A percentile compares a stretch with the other conserved stretches of the same genome.
phyloP scores from a whole-genome alignment of 352 stramenopile genomes.

The Pythium folliculosum region DNA sequence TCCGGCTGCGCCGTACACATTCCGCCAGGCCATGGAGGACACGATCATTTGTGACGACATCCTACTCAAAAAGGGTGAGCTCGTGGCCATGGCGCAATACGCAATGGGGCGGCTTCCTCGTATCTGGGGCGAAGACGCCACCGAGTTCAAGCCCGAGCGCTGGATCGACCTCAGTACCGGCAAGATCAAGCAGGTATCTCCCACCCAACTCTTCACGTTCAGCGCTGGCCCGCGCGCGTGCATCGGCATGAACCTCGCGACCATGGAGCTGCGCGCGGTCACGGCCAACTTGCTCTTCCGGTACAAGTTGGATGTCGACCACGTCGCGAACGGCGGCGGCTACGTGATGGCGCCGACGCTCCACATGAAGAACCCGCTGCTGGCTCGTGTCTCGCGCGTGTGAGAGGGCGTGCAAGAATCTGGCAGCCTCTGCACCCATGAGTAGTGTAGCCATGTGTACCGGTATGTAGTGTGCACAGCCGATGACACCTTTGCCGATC shows the following conservation, averaged over 20 bases:
- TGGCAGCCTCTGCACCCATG: neutral
- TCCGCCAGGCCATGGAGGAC: conserved; percentile 54
- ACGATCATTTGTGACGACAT: conserved; percentile 44
- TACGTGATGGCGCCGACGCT: conserved; percentile 18
- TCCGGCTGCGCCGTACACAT: conserved; percentile 55
- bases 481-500: too few species aligned
- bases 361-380: conserved; percentile 25
- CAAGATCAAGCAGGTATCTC: conserved; percentile 20
- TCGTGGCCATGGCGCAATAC: conserved; percentile 33
- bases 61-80: conserved; percentile 26
- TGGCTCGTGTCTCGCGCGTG: conserved; percentile 1
- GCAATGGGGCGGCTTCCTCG: conserved; percentile 31
- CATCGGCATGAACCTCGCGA: conserved; percentile 41
- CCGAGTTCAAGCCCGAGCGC: conserved; percentile 33
- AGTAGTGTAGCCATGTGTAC: neutral
- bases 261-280: conserved; percentile 21
- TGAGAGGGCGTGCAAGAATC: neutral
- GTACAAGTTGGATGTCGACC: conserved; percentile 21
- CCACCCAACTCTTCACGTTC: conserved; percentile 43
- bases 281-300: conserved; percentile 18
- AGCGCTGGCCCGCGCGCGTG: conserved; percentile 46
- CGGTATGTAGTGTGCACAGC: neutral
- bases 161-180: conserved; percentile 37
- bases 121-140: conserved; percentile 21
- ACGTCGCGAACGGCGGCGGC: conserved; percentile 17